Conservation (phyloP, 164 flowering plant species). For the Nymphaea colorata region DNA sequence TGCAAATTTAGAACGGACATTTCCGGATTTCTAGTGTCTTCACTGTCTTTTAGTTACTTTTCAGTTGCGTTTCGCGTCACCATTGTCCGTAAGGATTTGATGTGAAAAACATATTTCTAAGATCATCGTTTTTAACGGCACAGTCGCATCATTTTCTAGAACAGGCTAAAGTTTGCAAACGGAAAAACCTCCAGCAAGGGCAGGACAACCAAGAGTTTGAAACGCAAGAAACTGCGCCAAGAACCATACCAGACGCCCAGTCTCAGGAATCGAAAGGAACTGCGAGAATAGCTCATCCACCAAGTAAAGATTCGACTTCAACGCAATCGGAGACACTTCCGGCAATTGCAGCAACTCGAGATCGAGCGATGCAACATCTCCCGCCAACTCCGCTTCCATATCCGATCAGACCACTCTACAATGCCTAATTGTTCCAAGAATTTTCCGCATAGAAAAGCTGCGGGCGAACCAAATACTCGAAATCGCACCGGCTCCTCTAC, state of each 20-base stretch:
- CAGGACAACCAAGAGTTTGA: too few relatives aligned
- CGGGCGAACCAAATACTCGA: not conserved
- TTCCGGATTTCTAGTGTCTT: too few relatives aligned
- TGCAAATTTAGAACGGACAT: too few relatives aligned
- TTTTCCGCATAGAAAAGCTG: not conserved
- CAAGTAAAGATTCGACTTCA: slow-evolving; percentile 65
- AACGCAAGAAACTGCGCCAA: not conserved
- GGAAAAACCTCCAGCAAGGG: too few relatives aligned
- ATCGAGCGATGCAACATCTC: slow-evolving; percentile 58
- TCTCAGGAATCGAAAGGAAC: slow-evolving; percentile 89
- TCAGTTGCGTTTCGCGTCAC: too few relatives aligned
- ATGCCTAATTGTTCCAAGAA: not conserved
- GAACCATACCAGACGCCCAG: slow-evolving; percentile 50
- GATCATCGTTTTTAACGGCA: too few relatives aligned
- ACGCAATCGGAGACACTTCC: slow-evolving; percentile 72
- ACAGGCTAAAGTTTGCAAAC: too few relatives aligned
- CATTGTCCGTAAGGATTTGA: too few relatives aligned
- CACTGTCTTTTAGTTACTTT: too few relatives aligned
- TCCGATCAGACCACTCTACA: not conserved
- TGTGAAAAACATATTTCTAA: too few relatives aligned
- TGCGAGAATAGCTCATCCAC: slow-evolving; percentile 76
- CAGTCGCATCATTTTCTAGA: too few relatives aligned
- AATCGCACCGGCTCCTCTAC: not conserved
- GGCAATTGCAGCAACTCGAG: slow-evolving; percentile 80
- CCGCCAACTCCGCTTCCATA: slow-evolving; percentile 56